Base-by-base conservation (phyloP, 2,329 filamentous ascomycete genomes). In the Calonectria crousiana region DNA sequence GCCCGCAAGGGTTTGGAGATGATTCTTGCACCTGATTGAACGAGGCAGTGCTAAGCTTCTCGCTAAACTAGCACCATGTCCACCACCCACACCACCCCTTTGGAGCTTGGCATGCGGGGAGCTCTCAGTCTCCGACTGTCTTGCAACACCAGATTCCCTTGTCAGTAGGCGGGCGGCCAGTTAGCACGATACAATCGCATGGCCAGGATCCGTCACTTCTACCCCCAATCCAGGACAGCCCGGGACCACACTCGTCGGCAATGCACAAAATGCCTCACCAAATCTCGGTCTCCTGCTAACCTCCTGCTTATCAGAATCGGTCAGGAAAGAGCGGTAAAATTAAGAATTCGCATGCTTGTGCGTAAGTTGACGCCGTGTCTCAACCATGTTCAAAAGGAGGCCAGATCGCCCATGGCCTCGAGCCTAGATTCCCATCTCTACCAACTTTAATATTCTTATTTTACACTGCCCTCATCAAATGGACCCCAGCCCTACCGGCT, bases 1-100 rank as follows among this genome's bases (percentile, higher is more conserved):
- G 53, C 53, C 53, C 53, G 53, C 53, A 38, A 58, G 53, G 53
- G 53, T 58, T 58, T 32, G 8, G 36, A n/a, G 53, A 38, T 58
- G 32, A 58, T 58, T n/a, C 53, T 11, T 3, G 32, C 53, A 38
- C 32, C 53, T 58, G 53, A 58, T 58, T 58, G 53, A 67, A 67
- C 30, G 47, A 51, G 64, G 64, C 47, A 52, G 64, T 67, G 64
- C 64, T 52, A 67, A 67, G 64, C 64, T 67, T 67, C 49, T 52
- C 38, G 44, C 64, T 38, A 67, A 36, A 53, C 11, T 67, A 34
- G 64, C 53, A 58, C 53, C 10, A 8, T 58, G 32, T 58, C 44
- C 44, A 52, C 47, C 16, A 67, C 9, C 30, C 64, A 8, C 53
- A 36, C 64, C 47, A 53, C 47, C 9, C 41, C 41, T 41, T 2